A percentile compares a stretch with the other conserved stretches of the same genome.
These are phyloP conservation scores for Termitomyces sp. DNA, from an alignment of 768 basidiomycete species.

Conservation along the genomic window DNA sequence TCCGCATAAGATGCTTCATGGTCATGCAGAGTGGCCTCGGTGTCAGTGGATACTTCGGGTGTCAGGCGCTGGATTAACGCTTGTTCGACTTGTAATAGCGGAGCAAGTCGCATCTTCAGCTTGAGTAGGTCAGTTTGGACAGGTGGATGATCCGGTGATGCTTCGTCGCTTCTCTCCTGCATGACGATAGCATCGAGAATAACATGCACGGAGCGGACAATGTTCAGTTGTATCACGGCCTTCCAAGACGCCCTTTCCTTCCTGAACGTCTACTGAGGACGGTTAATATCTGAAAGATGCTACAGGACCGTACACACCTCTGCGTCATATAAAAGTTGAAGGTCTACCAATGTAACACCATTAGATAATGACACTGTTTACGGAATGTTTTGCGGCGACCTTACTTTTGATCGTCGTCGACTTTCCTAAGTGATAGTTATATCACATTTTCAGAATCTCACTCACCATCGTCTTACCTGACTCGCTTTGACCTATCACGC, in stretches of 20 bases:
- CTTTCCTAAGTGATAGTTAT: conserved; percentile 46
- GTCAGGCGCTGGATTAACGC: conserved; percentile 53
- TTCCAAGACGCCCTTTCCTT: conserved; percentile 62
- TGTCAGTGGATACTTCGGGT: conserved; percentile 32
- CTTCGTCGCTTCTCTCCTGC: conserved; percentile 19
- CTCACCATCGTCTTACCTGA: conserved; percentile 44
- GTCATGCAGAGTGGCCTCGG: conserved; percentile 21
- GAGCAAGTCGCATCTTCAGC: conserved; percentile 53
- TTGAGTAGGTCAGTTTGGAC: conserved; percentile 42
- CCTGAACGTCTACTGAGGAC: conserved; percentile 39
- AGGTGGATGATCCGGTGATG: conserved; percentile 20
- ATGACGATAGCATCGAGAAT: conserved; percentile 56
- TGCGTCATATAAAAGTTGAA: conserved; percentile 60
- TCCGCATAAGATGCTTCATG: conserved; percentile 17
- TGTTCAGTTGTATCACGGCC: conserved; percentile 63
- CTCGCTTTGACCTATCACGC: conserved; percentile 64
- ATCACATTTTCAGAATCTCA: background rate
- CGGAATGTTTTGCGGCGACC: conserved; percentile 18
- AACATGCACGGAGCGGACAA: conserved; percentile 60
- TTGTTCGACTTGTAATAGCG: conserved; percentile 58
- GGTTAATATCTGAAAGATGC: background rate
- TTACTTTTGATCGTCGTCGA: conserved; percentile 76
- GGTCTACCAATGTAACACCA: conserved; percentile 31
- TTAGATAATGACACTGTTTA: background rate
- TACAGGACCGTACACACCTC: conserved; percentile 30